These are phyloP conservation scores for Exophiala sp. DNA, from an alignment of 2,329 filamentous ascomycete species.

Conservation along the genomic window DNA sequence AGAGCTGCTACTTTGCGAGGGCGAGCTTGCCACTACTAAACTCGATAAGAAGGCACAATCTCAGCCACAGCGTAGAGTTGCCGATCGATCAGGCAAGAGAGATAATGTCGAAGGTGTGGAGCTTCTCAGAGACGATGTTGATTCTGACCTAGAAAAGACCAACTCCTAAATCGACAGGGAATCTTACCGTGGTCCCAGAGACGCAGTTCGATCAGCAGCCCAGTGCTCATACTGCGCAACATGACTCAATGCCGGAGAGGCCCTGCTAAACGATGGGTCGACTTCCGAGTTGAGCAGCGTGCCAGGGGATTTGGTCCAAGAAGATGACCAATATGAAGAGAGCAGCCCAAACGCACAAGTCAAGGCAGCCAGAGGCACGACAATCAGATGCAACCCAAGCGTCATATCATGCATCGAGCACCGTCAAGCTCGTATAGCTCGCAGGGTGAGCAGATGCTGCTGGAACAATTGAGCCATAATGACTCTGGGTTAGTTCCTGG, in stretches of 20 bases:
- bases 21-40: slow-evolving; percentile 6
- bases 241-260: background rate
- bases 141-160: background rate
- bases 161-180: background rate
- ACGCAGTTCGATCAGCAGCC: slow-evolving; percentile 9
- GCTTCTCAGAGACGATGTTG: background rate
- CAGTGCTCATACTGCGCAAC: background rate
- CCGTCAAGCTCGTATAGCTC: slow-evolving; percentile 16
- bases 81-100: slow-evolving; percentile 11
- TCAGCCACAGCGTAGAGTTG: background rate
- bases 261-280: background rate
- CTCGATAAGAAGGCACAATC: slow-evolving; percentile 1
- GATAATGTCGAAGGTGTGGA: background rate
- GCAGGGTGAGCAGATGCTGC: slow-evolving; percentile 17
- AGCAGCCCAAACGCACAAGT: background rate
- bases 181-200: slow-evolving; percentile 9
- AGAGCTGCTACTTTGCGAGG: slow-evolving; percentile 9
- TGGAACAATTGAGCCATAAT: slow-evolving; percentile 10
- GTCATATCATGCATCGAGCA: background rate
- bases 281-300: slow-evolving; percentile 2
- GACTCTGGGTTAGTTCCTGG: slow-evolving; percentile 1
- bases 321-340: background rate
- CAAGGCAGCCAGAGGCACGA: background rate
- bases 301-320: background rate
- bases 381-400: background rate